Evolutionary conservation across 495 filamentous ascomycete species (phyloP), one percentile per base, ranked within the genome.

Genomic region (Neurospora africana): DNA sequence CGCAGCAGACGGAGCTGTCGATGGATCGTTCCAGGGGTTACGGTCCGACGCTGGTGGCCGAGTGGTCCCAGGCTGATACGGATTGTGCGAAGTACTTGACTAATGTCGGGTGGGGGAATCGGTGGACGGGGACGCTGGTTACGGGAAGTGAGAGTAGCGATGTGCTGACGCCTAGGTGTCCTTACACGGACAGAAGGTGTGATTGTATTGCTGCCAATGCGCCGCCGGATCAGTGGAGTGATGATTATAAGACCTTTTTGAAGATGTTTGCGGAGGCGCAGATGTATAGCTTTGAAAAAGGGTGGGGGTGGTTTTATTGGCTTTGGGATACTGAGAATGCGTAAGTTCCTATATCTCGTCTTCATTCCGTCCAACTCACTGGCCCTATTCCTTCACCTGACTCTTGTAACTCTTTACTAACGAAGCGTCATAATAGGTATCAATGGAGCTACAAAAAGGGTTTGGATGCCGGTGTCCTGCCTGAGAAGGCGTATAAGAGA

Each of bases 271-370:
- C 95, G 30, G 91, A 97, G 81, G 95, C 94, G 47, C 96, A 99
- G 83, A 98, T 99, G 93, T 82, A 86, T 19, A 91, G 89, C 37
- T 99, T 97, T 74, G 94, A 97, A 80, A 88, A 89, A 61, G 92
- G 91, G 8, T 94, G 91, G 89, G 96, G 96, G 68, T 98, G 96
- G 95, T 94, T 97, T 82, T 98, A 98, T 83, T 99, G 96, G 96
- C 97, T 94, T 30, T 86, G 83, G 83, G 82, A 86, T 73, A 86
- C 84, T n/a, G 84, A 86, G 78, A 70, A 72, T 71, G 79, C 79
- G 79, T 79, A 36, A 76, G 79, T 78, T 68, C n/a, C 8, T 61
- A 5, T 23, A 37, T 41, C 41, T 53, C 44, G 69, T 67, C 61
- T 58, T 37, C 19, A 53, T 8, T 41, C 0, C 41, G 19, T 44